Evolutionary conservation across 2,329 filamentous ascomycete species (phyloP), one percentile per base, ranked within the genome.

Genomic region (Chaetomiaceae sp.): DNA sequence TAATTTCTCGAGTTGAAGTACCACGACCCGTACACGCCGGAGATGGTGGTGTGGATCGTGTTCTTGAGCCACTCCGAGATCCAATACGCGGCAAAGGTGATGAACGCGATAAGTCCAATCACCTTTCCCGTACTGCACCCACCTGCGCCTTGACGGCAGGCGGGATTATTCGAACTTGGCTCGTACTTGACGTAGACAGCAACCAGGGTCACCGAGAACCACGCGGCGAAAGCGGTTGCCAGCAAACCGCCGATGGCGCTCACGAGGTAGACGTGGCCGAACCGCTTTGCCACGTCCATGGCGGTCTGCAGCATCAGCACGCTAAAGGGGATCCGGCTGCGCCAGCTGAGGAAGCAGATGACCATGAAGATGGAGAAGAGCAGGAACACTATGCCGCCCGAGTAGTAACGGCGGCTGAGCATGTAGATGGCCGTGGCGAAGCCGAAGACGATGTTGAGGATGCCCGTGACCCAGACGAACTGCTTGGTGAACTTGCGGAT

Each of bases 21-120:
- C 92, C 92, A 97, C 0, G 87, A 86, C 1, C 90, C 91, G 63
- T 95, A 96, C 0, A 96, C 85, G 0, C 92, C 91, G 0, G 90
- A 87, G 54, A 96, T 87, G 21, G 84, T 90, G 2, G 86, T 87
- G 67, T 97, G 90, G 42, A 96, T 89, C 0, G 89, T 90, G 71
- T 95, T 96, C 75, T 96, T 96, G 62, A 96, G 74, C 79, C 87
- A 92, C 68, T 97, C 92, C 1, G 88, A 86, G 59, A 96, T 85
- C 92, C 92, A 97, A 72, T 95, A 96, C 71, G 85, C 89, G 48
- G 90, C 86, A 64, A 97, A 96, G 0, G 90, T 95, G 61, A 90
- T 80, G 67, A 95, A 96, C 16, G 86, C 88, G 5, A 95, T 75
- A 27, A 96, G 72, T 0, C 91, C 91, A 55, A 90, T 91, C 40